Percentiles rank a stretch among this genome's conserved stretches.
These are phyloP conservation scores for Aspergillus alliaceus DNA, from an alignment of 2,329 filamentous ascomycete species.

Conservation along the genomic window DNA sequence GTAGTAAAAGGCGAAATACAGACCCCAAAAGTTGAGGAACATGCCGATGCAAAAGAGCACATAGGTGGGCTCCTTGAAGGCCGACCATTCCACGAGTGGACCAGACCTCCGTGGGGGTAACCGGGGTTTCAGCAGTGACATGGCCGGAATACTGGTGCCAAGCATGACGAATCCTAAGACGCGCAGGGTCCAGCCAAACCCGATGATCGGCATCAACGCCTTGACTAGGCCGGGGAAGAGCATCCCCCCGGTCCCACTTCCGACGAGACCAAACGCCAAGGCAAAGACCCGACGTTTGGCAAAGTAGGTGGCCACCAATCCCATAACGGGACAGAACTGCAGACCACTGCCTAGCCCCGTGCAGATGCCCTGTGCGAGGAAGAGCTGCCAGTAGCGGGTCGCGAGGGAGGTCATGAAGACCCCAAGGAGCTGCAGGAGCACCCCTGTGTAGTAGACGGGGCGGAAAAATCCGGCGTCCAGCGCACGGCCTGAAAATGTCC, in stretches of 20 bases:
- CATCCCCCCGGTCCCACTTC: neutral
- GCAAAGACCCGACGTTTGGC: conserved; percentile 22
- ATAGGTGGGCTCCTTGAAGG: conserved; percentile 37
- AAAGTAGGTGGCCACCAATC: conserved; percentile 48
- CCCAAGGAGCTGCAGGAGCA: conserved; percentile 18
- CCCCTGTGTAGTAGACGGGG: conserved; percentile 16
- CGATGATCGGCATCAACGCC: neutral
- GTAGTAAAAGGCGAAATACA: conserved; percentile 12
- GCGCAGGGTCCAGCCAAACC: conserved; percentile 37
- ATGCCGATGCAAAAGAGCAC: conserved; percentile 25
- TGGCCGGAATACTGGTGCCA: conserved; percentile 9
- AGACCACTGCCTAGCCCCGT: conserved; percentile 52
- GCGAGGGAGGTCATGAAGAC: conserved; percentile 16
- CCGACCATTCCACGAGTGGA: conserved; percentile 8
- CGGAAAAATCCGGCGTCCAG: conserved; percentile 47
- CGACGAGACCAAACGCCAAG: neutral
- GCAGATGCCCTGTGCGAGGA: conserved; percentile 56
- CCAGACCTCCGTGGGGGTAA: conserved; percentile 7
- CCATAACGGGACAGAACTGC: neutral
- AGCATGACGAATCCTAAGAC: conserved; percentile 38
- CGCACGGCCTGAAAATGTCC: conserved; percentile 44
- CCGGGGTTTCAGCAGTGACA: conserved; percentile 8
- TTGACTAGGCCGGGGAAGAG: neutral
- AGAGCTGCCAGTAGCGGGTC: conserved; percentile 52
- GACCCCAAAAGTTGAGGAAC: conserved; percentile 18